Evolutionary conservation across 306 rosid species (phyloP).

Genomic region (Cyamopsis tetragonoloba): DNA sequence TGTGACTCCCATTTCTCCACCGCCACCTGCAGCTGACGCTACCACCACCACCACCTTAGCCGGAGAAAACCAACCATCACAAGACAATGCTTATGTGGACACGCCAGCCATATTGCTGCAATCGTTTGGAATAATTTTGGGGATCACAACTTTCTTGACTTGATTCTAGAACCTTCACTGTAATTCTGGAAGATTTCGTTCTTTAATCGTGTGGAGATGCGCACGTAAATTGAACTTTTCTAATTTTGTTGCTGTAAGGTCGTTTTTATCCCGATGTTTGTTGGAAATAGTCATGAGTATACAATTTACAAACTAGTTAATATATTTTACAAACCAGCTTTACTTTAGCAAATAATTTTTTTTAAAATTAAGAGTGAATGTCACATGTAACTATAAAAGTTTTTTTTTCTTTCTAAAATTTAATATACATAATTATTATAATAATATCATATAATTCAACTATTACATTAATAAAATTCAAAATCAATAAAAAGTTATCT

Average conservation of each 20-base stretch:
- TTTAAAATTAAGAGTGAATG: too few relatives aligned
- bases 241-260: background rate
- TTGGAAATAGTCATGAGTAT: too few relatives aligned
- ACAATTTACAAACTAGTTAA: too few relatives aligned
- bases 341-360: too few relatives aligned
- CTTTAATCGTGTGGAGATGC: background rate
- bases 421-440: too few relatives aligned
- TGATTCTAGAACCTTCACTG: constrained; percentile 2
- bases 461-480: too few relatives aligned
- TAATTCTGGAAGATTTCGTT: background rate
- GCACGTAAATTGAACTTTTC: background rate
- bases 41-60: background rate
- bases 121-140: constrained; percentile 36
- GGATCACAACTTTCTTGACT: constrained; percentile 7
- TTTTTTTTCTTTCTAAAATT: too few relatives aligned
- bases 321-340: too few relatives aligned
- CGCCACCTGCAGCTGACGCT: constrained; percentile 54
- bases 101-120: constrained; percentile 32
- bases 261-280: too few relatives aligned
- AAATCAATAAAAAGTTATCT: too few relatives aligned
- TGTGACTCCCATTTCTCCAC: constrained; percentile 61
- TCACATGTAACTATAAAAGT: too few relatives aligned
- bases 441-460: too few relatives aligned
- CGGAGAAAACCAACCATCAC: background rate
- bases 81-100: constrained; percentile 9